Conservation (phyloP, 2,329 filamentous ascomycete species). For the Aspergillus udagawae region DNA sequence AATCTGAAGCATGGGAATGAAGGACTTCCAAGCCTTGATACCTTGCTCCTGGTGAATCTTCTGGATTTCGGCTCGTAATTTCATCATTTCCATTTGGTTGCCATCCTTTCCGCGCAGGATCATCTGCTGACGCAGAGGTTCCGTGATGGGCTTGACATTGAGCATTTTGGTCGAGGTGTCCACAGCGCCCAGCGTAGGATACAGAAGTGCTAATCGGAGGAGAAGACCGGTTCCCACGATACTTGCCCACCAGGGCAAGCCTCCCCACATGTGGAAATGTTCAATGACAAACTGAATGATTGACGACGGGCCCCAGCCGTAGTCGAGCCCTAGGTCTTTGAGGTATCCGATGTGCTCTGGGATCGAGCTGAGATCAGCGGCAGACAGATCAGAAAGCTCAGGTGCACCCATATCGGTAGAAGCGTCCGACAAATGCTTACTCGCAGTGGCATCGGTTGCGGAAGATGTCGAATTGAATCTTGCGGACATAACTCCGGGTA, state of each 20-base stretch:
- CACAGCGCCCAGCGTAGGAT: conserved; percentile 59
- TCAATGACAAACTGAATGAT: conserved; percentile 74
- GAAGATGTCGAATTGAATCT: conserved; percentile 39
- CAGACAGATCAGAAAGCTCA: conserved; percentile 22
- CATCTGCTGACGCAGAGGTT: conserved; percentile 56
- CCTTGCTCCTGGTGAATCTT: conserved; percentile 54
- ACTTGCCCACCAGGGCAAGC: conserved; percentile 77
- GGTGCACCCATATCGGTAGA: conserved; percentile 5
- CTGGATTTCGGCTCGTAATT: conserved; percentile 46
- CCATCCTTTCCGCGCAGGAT: conserved; percentile 38
- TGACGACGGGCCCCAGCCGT: conserved; percentile 74
- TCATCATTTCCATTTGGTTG: conserved; percentile 48
- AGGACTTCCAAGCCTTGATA: conserved; percentile 48
- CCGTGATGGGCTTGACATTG: conserved; percentile 54
- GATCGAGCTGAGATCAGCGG: conserved; percentile 49
- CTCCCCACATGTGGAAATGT: conserved; percentile 71
- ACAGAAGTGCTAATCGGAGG: conserved; percentile 63
- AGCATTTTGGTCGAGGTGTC: conserved; percentile 61
- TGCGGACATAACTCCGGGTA: conserved; percentile 22
- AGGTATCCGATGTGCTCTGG: conserved; percentile 79
- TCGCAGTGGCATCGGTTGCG: conserved; percentile 11
- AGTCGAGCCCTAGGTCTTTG: conserved; percentile 77
- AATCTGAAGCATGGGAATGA: conserved; percentile 59
- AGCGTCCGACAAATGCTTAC: not conserved
- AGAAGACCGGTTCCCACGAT: conserved; percentile 63